A percentile compares a stretch with the other conserved stretches of the same genome.
These are phyloP conservation scores for Funneliformis caledonium DNA, from an alignment of 371 early-diverging fungal genomes.

Conservation along the genomic window DNA sequence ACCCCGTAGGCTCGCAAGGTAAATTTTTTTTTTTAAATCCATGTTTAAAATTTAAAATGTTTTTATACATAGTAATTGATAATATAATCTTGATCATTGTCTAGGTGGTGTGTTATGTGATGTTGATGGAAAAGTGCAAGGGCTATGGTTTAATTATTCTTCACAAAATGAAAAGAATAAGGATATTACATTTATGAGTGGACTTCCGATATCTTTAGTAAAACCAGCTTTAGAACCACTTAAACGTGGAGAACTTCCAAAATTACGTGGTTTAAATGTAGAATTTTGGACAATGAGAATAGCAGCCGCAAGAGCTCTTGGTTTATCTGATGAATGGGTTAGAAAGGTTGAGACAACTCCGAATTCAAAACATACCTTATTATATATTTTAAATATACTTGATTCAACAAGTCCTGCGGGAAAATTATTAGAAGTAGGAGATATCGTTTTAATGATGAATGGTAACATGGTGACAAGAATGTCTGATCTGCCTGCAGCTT, in stretches of 20 bases:
- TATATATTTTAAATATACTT: constrained; percentile 71
- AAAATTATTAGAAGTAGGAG: constrained; percentile 74
- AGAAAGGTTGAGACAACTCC: constrained; percentile 69
- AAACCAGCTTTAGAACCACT: constrained; percentile 51
- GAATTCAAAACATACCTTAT: constrained; percentile 63
- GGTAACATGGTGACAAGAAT: constrained; percentile 73
- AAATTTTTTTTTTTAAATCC: neutral
- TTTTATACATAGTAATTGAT: neutral
- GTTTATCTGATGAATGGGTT: constrained; percentile 79
- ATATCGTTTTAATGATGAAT: constrained; percentile 82
- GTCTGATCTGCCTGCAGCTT: constrained; percentile 61
- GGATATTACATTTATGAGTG: constrained; percentile 69
- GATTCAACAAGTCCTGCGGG: constrained; percentile 61
- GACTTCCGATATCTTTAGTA: constrained; percentile 56
- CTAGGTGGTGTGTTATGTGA: constrained; percentile 76
- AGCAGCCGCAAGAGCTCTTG: constrained; percentile 80
- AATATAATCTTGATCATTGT: constrained; percentile 43
- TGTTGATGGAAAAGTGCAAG: constrained; percentile 67
- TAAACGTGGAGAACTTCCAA: constrained; percentile 50
- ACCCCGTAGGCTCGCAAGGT: constrained; percentile 58
- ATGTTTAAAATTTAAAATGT: neutral
- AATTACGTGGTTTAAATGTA: constrained; percentile 63
- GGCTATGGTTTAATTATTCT: constrained; percentile 76
- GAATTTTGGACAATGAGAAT: constrained; percentile 83
- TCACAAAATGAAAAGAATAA: constrained; percentile 69